These are phyloP conservation scores for Suillus decipiens DNA, from an alignment of 768 basidiomycete genomes.

Conservation along the genomic window DNA sequence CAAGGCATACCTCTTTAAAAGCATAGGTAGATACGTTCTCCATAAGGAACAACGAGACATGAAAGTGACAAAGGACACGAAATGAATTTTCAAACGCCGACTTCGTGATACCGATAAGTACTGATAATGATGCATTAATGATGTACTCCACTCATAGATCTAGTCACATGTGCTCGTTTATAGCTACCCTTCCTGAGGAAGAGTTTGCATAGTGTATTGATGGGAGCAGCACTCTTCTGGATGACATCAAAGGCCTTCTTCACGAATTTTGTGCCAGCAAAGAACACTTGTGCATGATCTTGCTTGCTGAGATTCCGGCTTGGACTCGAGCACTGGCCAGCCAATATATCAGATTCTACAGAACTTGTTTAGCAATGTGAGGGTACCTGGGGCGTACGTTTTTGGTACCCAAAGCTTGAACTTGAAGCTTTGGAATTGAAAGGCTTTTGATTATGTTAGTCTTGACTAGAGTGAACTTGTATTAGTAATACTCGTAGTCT, in stretches of 20 bases:
- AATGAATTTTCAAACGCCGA: no score
- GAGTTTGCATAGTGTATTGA: constrained; percentile 80
- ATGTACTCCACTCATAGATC: no score
- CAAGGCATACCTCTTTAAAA: background rate
- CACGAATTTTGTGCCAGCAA: constrained; percentile 66
- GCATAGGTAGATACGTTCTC: background rate
- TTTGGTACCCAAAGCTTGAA: no score
- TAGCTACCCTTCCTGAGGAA: constrained; percentile 72
- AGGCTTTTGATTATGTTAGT: no score
- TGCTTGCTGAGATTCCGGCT: constrained; percentile 59
- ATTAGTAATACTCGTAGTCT: no score
- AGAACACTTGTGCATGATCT: constrained; percentile 61
- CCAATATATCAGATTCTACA: constrained; percentile 79
- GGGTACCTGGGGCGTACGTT: background rate
- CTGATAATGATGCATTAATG: no score
- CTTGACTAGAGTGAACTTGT: no score
- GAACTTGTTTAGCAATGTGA: constrained; percentile 1
- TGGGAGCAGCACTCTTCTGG: constrained; percentile 76
- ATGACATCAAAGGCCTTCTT: constrained; percentile 77
- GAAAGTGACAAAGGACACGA: no score
- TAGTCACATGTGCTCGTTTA: constrained; percentile 55
- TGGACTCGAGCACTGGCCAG: constrained; percentile 77
- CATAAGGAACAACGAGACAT: no score
- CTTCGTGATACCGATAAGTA: no score
- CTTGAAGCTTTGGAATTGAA: no score